phyloP scores from a whole-genome alignment of 345 rosid genomes.

The Eutrema japonicum region DNA sequence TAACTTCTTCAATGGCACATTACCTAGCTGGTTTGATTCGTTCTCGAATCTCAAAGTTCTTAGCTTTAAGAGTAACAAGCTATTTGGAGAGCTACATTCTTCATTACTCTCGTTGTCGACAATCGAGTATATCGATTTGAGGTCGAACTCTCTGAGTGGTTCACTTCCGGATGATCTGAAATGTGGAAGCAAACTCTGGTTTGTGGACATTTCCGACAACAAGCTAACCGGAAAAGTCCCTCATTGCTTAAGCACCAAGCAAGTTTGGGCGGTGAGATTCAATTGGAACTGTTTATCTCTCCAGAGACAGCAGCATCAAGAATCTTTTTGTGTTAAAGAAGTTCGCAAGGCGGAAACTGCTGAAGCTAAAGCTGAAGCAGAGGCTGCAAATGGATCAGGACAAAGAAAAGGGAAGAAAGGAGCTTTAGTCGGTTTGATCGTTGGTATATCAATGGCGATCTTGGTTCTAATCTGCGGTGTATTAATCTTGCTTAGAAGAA shows the following conservation, averaged over 20 bases:
- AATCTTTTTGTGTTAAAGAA: conserved; percentile 56
- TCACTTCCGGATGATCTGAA: conserved; percentile 52
- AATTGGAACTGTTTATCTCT: conserved; percentile 67
- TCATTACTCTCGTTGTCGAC: conserved; percentile 57
- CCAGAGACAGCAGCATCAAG: conserved; percentile 51
- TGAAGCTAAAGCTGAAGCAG: conserved; percentile 35
- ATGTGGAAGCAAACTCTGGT: conserved; percentile 59
- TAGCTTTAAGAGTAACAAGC: conserved; percentile 55
- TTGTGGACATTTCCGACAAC: conserved; percentile 65
- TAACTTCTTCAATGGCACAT: conserved; percentile 67
- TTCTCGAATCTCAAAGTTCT: conserved; percentile 56
- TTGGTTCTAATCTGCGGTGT: conserved; percentile 51
- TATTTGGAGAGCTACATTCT: conserved; percentile 57
- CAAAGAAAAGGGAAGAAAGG: conserved; percentile 48
- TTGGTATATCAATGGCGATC: conserved; percentile 43
- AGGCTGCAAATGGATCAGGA: conserved; percentile 35
- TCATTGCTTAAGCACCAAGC: conserved; percentile 52
- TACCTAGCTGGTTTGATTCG: conserved; percentile 61
- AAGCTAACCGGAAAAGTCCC: conserved; percentile 64
- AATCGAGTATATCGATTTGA: conserved; percentile 62
- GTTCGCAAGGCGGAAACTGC: conserved; percentile 33
- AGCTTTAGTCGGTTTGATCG: conserved; percentile 49
- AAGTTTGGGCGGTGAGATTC: conserved; percentile 40
- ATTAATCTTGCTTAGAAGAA: conserved; percentile 46
- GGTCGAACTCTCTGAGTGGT: conserved; percentile 59